These are phyloP conservation scores for Shiraia bambusicola DNA, from an alignment of 2,329 filamentous ascomycete species.

Conservation along the genomic window DNA sequence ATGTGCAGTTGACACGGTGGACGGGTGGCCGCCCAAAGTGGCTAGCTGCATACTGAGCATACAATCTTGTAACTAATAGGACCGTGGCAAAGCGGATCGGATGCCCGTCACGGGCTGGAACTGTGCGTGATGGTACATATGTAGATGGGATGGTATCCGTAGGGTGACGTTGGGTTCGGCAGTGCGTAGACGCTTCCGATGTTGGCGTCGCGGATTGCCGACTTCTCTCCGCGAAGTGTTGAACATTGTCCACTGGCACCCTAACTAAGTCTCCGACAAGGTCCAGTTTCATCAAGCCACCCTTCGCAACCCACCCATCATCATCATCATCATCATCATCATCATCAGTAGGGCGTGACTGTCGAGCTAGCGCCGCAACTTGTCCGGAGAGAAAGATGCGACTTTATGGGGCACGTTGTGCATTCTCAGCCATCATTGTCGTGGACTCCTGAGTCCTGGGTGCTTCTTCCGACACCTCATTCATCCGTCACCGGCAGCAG, in stretches of 20 bases:
- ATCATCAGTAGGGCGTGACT: slow-evolving; percentile 1
- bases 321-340: slow-evolving; percentile 9
- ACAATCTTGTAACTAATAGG: slow-evolving; percentile 4
- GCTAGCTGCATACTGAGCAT: slow-evolving; percentile 22
- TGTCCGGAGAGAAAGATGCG: slow-evolving; percentile 6
- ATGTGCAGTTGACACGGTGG: slow-evolving; percentile 12
- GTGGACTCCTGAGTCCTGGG: too few species aligned
- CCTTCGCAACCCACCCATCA: neutral
- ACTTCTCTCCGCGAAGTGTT: slow-evolving; percentile 1
- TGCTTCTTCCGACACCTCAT: slow-evolving; percentile 34
- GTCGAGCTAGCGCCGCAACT: slow-evolving; percentile 1
- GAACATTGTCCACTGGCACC: neutral
- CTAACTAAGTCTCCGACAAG: neutral
- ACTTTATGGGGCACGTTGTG: slow-evolving; percentile 12
- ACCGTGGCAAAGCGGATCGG: slow-evolving; percentile 17
- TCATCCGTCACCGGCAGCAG: slow-evolving; percentile 31
- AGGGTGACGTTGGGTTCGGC: slow-evolving; percentile 9
- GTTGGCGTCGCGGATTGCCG: slow-evolving; percentile 3
- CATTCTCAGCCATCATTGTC: slow-evolving; percentile 7
- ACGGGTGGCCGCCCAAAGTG: slow-evolving; percentile 3
- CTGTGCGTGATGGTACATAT: too few species aligned
- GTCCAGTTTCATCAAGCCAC: too few species aligned
- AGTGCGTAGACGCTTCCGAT: slow-evolving; percentile 3
- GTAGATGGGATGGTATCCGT: too few species aligned
- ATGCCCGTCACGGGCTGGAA: slow-evolving; percentile 13